Evolutionary conservation across 2,329 filamentous ascomycete species (phyloP).

Genomic region (Botrytis elliptica): DNA sequence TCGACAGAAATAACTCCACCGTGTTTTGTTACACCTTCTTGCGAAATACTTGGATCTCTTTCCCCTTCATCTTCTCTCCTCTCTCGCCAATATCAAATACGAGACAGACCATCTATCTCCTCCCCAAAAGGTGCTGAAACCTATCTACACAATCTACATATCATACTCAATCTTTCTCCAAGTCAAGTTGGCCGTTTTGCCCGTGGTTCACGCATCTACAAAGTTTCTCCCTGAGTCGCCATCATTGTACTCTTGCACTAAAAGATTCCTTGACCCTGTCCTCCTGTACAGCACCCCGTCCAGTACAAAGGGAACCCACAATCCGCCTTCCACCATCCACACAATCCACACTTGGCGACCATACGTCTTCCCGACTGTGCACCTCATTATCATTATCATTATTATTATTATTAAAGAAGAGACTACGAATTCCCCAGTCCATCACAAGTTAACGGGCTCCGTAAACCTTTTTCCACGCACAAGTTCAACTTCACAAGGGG

Average conservation of each 20-base stretch:
- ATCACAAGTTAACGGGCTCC: neutral
- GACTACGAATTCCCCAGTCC: slow-evolving; percentile 6
- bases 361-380: slow-evolving; percentile 15
- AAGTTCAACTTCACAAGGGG: neutral
- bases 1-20: neutral
- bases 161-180: neutral
- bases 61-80: neutral
- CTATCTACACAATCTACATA: neutral
- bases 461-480: neutral
- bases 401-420: neutral
- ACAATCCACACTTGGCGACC: neutral
- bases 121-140: neutral
- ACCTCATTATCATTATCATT: neutral
- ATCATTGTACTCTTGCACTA: neutral
- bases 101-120: neutral
- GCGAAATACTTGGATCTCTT: neutral
- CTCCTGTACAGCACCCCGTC: neutral
- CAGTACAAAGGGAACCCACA: slow-evolving; percentile 11
- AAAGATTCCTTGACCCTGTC: slow-evolving; percentile 7
- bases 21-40: neutral
- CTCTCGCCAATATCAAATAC: neutral
- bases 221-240: neutral
- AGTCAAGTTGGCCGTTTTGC: slow-evolving; percentile 1
- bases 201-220: neutral
- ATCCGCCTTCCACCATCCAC: slow-evolving; percentile 10